Conservation (phyloP, 805 yeast species). For the Metschnikowia arizonensis region DNA sequence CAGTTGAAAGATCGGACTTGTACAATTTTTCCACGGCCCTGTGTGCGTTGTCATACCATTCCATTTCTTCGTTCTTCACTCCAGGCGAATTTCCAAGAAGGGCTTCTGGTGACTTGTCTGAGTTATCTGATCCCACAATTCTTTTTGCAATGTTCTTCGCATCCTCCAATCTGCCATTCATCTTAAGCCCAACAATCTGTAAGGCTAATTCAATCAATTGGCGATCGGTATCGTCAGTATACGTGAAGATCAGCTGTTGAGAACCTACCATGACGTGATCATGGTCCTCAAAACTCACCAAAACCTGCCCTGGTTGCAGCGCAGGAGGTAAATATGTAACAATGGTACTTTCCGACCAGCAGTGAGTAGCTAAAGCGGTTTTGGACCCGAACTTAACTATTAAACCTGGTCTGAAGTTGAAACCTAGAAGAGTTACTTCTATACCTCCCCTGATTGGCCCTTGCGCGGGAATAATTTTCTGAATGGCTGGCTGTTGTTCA, state of each 20-base stretch:
- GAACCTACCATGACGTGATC: slow-evolving; percentile 30
- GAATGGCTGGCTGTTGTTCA: slow-evolving; percentile 40
- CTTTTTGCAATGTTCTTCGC: slow-evolving; percentile 91
- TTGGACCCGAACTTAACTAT: slow-evolving; percentile 83
- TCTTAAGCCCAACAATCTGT: slow-evolving; percentile 93
- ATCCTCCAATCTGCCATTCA: slow-evolving; percentile 94
- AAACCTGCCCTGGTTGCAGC: slow-evolving; percentile 81
- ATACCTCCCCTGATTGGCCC: slow-evolving; percentile 97
- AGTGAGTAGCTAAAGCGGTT: slow-evolving; percentile 78
- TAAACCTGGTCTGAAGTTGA: slow-evolving; percentile 79
- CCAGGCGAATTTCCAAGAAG: slow-evolving; percentile 10
- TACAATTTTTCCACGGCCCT: slow-evolving; percentile 47
- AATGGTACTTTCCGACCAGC: slow-evolving; percentile 93
- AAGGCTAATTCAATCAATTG: slow-evolving; percentile 92
- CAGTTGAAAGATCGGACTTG: slow-evolving; percentile 43
- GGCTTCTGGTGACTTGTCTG: slow-evolving; percentile 9
- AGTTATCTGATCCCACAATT: slow-evolving; percentile 64
- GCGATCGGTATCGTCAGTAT: slow-evolving; percentile 91
- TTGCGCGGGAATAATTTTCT: slow-evolving; percentile 88
- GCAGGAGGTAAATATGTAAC: slow-evolving; percentile 95
- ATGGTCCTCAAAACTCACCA: slow-evolving; percentile 71
- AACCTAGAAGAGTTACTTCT: slow-evolving; percentile 87
- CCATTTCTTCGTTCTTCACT: slow-evolving; percentile 25
- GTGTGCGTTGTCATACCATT: slow-evolving; percentile 54
- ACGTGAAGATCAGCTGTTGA: slow-evolving; percentile 71